Conservation (phyloP, 257 asterid genomes). For the Lycium ferocissimum region DNA sequence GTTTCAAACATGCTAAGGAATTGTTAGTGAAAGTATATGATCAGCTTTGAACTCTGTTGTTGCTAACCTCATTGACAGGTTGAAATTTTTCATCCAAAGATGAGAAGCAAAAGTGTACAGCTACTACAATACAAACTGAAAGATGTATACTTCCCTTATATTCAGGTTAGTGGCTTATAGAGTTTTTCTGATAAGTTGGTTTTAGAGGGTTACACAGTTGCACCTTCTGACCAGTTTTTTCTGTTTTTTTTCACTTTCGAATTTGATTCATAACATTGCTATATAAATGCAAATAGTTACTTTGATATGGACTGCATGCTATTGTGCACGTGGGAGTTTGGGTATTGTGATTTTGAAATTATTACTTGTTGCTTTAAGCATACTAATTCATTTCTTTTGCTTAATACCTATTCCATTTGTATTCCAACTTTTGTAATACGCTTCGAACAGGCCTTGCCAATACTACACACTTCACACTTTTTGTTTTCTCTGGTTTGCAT, state of each 20-base stretch:
- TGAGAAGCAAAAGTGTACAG: slow-evolving; percentile 33
- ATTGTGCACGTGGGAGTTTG: neutral
- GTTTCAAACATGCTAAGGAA: neutral
- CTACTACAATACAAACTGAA: slow-evolving; percentile 55
- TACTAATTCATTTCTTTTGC: neutral
- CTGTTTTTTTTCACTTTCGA: neutral
- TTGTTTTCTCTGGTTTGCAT: slow-evolving; percentile 8
- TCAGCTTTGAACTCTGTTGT: neutral
- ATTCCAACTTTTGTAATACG: neutral
- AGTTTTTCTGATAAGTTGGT: neutral
- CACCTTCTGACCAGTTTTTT: neutral
- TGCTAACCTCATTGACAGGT: slow-evolving; percentile 50
- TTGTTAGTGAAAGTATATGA: slow-evolving; percentile 3
- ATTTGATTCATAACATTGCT: neutral
- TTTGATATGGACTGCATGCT: neutral
- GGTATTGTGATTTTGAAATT: neutral
- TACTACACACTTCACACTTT: neutral
- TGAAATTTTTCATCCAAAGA: slow-evolving; percentile 55
- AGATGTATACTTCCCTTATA: slow-evolving; percentile 85
- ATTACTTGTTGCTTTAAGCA: slow-evolving; percentile 19
- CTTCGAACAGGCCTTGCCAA: neutral
- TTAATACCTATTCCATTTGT: neutral
- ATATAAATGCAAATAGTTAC: neutral
- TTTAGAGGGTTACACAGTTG: neutral
- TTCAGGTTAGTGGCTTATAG: slow-evolving; percentile 58